phyloP scores from a whole-genome alignment of 306 rosid species.

The Echinosophora koreensis region DNA sequence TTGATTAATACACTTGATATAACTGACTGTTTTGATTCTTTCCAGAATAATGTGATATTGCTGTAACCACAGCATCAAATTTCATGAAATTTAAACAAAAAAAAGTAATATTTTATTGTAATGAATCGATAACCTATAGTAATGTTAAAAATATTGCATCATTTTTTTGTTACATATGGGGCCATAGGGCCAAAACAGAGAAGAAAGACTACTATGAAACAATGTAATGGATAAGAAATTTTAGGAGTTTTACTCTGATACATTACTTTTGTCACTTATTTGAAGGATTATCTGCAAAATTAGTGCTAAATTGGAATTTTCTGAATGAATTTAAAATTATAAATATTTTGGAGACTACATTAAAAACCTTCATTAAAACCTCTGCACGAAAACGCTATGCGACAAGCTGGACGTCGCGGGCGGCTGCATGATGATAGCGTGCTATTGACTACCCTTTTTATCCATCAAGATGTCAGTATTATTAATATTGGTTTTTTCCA shows the following conservation, averaged over 20 bases:
- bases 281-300: conserved; percentile 17
- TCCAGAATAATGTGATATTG: conserved; percentile 7
- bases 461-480: conserved; percentile 13
- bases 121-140: conserved; percentile 4
- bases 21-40: not conserved
- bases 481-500: conserved; percentile 26
- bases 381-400: too few species aligned
- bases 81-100: not conserved
- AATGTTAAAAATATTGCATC: not conserved
- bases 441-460: not conserved
- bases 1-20: not conserved
- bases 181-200: too few species aligned
- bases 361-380: not conserved
- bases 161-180: too few species aligned
- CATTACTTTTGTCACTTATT: not conserved
- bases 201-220: not conserved
- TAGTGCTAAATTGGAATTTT: conserved; percentile 31
- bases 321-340: not conserved
- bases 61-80: conserved; percentile 7
- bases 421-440: too few species aligned
- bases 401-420: too few species aligned
- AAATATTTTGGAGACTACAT: conserved; percentile 1
- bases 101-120: conserved; percentile 7
- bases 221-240: not conserved
- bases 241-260: conserved; percentile 25